Percentiles rank a stretch among this genome's conserved stretches.
Evolutionary conservation across 257 asterid species (phyloP).

Genomic region (Solanum sejunctum): DNA sequence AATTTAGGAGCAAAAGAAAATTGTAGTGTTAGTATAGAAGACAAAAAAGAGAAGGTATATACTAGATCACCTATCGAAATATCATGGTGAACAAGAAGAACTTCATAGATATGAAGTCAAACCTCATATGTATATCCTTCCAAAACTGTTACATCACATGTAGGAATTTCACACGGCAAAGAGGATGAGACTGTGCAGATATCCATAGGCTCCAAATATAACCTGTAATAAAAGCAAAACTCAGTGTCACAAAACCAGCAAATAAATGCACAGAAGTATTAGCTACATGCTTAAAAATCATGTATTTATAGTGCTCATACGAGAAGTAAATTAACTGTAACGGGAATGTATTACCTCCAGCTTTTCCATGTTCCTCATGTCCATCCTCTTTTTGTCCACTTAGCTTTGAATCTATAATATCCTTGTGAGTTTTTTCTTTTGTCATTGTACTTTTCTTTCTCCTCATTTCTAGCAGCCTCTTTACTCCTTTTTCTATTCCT

Average conservation of each 20-base stretch:
- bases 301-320: no score
- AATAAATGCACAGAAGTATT: no score
- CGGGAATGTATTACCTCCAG: no score
- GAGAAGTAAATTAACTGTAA: no score
- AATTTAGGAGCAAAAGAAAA: background rate
- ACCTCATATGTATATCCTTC: slow-evolving; percentile 99
- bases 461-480: slow-evolving; percentile 18
- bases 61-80: background rate
- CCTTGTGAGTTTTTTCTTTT: slow-evolving; percentile 62
- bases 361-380: no score
- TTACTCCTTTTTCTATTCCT: slow-evolving; percentile 28
- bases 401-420: slow-evolving; percentile 25
- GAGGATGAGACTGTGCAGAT: no score
- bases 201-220: no score
- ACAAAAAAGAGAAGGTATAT: background rate
- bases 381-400: slow-evolving; percentile 30
- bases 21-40: background rate
- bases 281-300: no score
- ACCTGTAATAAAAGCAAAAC: no score
- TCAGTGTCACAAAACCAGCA: no score
- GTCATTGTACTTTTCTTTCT: slow-evolving; percentile 38
- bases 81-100: background rate
- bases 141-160: slow-evolving; percentile 21
- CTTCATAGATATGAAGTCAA: slow-evolving; percentile 4
- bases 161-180: no score